These are phyloP conservation scores for Casaregolazyma suthepensis DNA, from an alignment of 1,139 yeast genomes.

Conservation along the genomic window DNA sequence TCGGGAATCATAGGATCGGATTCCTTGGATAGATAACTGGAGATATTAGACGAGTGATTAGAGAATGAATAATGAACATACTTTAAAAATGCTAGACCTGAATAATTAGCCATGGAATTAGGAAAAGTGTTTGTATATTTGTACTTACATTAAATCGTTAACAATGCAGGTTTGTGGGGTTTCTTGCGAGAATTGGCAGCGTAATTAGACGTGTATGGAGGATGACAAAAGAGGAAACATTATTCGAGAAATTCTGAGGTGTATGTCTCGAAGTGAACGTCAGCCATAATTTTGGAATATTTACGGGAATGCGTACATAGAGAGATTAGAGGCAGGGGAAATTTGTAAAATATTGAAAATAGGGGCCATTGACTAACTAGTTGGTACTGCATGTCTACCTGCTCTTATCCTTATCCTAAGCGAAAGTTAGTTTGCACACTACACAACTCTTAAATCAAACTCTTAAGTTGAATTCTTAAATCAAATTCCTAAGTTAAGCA, in stretches of 20 bases:
- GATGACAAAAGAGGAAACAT: neutral
- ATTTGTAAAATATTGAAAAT: no score
- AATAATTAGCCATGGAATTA: neutral
- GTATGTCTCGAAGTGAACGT: neutral
- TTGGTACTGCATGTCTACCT: no score
- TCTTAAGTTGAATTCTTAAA: no score
- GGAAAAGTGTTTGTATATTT: neutral
- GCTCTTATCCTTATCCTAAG: no score
- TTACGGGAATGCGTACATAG: no score
- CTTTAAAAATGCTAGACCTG: conserved; percentile 31
- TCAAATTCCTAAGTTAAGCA: no score
- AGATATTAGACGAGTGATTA: neutral
- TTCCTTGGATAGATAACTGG: conserved; percentile 78
- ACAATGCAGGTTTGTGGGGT: neutral
- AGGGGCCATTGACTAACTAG: no score
- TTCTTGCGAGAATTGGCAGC: neutral
- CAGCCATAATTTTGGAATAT: neutral
- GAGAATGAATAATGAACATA: conserved; percentile 10
- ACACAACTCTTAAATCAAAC: no score
- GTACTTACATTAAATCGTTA: neutral
- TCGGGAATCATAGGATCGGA: conserved; percentile 80
- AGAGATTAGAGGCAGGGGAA: no score
- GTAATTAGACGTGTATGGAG: neutral
- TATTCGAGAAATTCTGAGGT: neutral
- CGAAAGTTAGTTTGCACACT: no score